Conservation (phyloP, 176 grass and related monocot species). For the Triticum monococcum region DNA sequence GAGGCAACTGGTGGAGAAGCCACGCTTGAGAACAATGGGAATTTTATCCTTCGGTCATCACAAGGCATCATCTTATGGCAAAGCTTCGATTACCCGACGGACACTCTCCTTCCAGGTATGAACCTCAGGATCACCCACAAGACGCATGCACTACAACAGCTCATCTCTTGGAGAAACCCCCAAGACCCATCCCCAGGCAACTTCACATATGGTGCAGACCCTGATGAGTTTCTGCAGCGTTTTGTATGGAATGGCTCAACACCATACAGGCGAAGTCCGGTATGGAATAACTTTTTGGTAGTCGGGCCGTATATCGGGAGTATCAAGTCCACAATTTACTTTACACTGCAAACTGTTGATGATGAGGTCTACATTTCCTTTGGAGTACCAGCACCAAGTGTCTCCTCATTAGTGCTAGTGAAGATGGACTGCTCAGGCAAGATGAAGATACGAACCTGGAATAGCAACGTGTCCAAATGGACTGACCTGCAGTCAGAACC, state of each 20-base stretch:
- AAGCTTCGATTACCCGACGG: conserved; percentile 37
- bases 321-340: not conserved
- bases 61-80: conserved; percentile 20
- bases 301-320: not conserved
- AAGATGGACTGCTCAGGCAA: conserved; percentile 30
- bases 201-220: conserved; percentile 26
- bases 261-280: conserved; percentile 12
- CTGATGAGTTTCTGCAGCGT: not conserved
- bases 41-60: conserved; percentile 21
- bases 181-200: conserved; percentile 23
- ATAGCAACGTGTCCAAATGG: conserved; percentile 9
- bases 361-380: conserved; percentile 11
- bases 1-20: not conserved
- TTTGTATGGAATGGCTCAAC: conserved; percentile 12
- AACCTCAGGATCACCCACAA: conserved; percentile 1
- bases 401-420: not conserved
- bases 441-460: not conserved
- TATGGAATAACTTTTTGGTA: conserved; percentile 18
- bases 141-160: not conserved
- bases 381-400: not conserved
- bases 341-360: not conserved
- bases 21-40: conserved; percentile 6
- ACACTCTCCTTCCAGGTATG: conserved; percentile 38
- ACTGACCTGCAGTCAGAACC: not conserved
- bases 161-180: conserved; percentile 27